phyloP scores from a whole-genome alignment of 2,329 filamentous ascomycete genomes.

The Fusarium euwallaceae region DNA sequence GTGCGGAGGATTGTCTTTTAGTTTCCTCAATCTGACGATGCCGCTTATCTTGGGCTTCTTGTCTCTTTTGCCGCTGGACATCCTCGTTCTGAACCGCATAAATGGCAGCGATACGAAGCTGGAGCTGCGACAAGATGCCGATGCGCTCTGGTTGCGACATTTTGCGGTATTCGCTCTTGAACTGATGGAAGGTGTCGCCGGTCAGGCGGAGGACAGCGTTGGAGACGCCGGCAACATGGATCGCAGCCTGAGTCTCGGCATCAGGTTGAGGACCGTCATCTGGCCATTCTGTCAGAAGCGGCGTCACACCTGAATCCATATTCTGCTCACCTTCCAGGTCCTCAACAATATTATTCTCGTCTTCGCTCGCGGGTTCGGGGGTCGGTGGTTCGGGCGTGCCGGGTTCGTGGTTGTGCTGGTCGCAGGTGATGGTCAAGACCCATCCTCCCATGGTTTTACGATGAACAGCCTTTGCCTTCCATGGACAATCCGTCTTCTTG shows the following conservation, averaged over 20 bases:
- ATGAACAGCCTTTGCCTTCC: conserved; percentile 61
- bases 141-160: conserved; percentile 57
- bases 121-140: conserved; percentile 55
- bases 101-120: conserved; percentile 59
- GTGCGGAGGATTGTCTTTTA: conserved; percentile 43
- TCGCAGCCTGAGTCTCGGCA: conserved; percentile 53
- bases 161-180: conserved; percentile 59
- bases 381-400: conserved; percentile 59
- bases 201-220: conserved; percentile 55
- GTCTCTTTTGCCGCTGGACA: conserved; percentile 55
- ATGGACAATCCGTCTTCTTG: conserved; percentile 61
- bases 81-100: conserved; percentile 62
- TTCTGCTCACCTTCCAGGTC: conserved; percentile 41
- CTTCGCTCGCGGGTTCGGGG: conserved; percentile 51
- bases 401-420: conserved; percentile 60
- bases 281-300: conserved; percentile 32
- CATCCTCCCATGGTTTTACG: conserved; percentile 59
- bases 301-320: conserved; percentile 19
- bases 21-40: conserved; percentile 55
- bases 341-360: conserved; percentile 49
- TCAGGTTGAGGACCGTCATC: conserved; percentile 52
- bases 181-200: conserved; percentile 59
- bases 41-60: conserved; percentile 55
- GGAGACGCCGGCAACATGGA: conserved; percentile 57
- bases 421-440: conserved; percentile 60